A percentile compares a stretch with the other conserved stretches of the same genome.
Evolutionary conservation across 345 rosid species (phyloP).

Genomic region (Gynandropsis gynandra): DNA sequence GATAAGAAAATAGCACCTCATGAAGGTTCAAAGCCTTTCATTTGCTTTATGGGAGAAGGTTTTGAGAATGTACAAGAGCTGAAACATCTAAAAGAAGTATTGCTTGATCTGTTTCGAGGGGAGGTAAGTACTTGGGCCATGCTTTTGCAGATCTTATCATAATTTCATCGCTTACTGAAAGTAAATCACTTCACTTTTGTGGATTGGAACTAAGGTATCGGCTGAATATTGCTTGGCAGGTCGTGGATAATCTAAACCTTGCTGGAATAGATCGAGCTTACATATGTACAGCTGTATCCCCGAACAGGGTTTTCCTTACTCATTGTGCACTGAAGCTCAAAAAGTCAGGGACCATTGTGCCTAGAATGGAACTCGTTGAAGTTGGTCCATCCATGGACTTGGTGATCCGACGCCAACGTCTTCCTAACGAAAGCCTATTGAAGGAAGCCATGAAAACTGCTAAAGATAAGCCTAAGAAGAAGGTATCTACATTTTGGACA

Average conservation of each 20-base stretch:
- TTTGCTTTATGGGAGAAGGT: constrained; percentile 74
- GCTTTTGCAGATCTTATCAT: not conserved
- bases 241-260: constrained; percentile 78
- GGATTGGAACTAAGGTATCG: not conserved
- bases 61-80: constrained; percentile 73
- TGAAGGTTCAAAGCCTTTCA: constrained; percentile 78
- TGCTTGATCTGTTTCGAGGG: constrained; percentile 75
- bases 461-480: constrained; percentile 75
- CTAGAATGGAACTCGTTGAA: constrained; percentile 86
- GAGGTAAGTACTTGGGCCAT: constrained; percentile 40
- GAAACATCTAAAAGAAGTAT: constrained; percentile 83
- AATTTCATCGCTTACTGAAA: no score
- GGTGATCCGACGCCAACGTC: constrained; percentile 81
- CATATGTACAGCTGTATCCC: constrained; percentile 72
- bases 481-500: constrained; percentile 34
- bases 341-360: constrained; percentile 84
- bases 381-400: constrained; percentile 97
- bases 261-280: constrained; percentile 81
- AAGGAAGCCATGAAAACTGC: constrained; percentile 83
- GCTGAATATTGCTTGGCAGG: constrained; percentile 39
- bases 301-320: constrained; percentile 55
- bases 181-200: not conserved
- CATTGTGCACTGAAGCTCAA: constrained; percentile 86
- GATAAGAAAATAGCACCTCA: constrained; percentile 77
- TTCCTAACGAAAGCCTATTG: constrained; percentile 63